Conservation (phyloP, 306 rosid genomes). For the Glycine soja region DNA sequence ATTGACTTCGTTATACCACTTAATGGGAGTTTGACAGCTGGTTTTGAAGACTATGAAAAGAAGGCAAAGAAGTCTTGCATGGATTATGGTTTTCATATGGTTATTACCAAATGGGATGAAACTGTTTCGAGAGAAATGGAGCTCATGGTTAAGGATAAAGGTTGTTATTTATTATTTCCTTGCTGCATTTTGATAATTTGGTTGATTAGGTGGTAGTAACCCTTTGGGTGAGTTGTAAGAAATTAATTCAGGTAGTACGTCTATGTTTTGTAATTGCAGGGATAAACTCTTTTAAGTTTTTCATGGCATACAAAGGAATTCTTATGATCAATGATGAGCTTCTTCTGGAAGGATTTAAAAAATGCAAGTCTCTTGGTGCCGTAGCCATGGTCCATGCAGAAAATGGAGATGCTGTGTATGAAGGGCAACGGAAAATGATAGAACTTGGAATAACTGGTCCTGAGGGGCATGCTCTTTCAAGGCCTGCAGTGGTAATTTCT, state of each 20-base stretch:
- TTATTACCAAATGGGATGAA: slow-evolving; percentile 92
- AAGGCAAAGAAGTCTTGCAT: slow-evolving; percentile 82
- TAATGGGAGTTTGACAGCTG: slow-evolving; percentile 73
- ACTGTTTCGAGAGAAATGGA: slow-evolving; percentile 85
- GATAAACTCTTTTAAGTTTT: slow-evolving; percentile 94
- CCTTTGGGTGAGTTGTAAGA: slow-evolving; percentile 19
- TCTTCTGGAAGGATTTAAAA: slow-evolving; percentile 80
- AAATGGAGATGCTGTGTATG: slow-evolving; percentile 91
- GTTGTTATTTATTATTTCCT: slow-evolving; percentile 50
- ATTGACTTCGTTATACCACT: slow-evolving; percentile 86
- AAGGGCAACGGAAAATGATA: slow-evolving; percentile 89
- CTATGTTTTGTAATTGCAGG: slow-evolving; percentile 57
- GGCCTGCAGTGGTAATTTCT: slow-evolving; percentile 80
- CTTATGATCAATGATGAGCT: slow-evolving; percentile 87
- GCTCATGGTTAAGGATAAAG: slow-evolving; percentile 85
- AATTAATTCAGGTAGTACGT: slow-evolving; percentile 19
- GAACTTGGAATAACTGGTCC: slow-evolving; percentile 98
- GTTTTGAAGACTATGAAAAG: slow-evolving; percentile 78
- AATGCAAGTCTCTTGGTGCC: slow-evolving; percentile 95
- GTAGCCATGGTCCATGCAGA: slow-evolving; percentile 99
- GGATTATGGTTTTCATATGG: slow-evolving; percentile 98
- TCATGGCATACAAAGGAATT: slow-evolving; percentile 90
- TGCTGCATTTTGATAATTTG: neutral
- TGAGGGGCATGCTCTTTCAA: slow-evolving; percentile 93
- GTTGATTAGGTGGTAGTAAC: neutral